phyloP scores from a whole-genome alignment of 306 rosid genomes.

The Rosa multiflora region DNA sequence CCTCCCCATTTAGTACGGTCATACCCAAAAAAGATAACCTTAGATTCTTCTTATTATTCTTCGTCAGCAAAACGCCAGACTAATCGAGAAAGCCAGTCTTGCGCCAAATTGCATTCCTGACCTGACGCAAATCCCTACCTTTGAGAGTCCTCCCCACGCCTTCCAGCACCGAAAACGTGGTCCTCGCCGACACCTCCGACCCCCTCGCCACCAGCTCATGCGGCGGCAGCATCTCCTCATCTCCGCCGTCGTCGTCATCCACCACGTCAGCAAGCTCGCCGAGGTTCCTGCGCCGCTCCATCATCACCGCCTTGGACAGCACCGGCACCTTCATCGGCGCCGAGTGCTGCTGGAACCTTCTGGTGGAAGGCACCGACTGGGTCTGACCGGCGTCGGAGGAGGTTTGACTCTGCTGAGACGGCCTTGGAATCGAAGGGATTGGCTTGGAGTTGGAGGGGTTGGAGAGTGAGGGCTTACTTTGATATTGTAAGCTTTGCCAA shows the following conservation, averaged over 20 bases:
- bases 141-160: slow-evolving; percentile 89
- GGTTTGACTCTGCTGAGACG: slow-evolving; percentile 21
- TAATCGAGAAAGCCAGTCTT: slow-evolving; percentile 82
- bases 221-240: slow-evolving; percentile 65
- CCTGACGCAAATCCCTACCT: slow-evolving; percentile 91
- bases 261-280: slow-evolving; percentile 21
- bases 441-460: slow-evolving; percentile 27
- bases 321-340: slow-evolving; percentile 78
- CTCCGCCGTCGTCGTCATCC: slow-evolving; percentile 39
- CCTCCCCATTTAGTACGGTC: not conserved
- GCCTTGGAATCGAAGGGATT: slow-evolving; percentile 63
- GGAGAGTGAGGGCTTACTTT: slow-evolving; percentile 36
- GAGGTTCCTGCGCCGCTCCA: slow-evolving; percentile 29
- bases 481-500: too few relatives aligned
- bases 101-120: slow-evolving; percentile 79
- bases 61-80: not conserved
- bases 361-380: slow-evolving; percentile 45
- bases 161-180: slow-evolving; percentile 80
- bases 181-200: slow-evolving; percentile 62
- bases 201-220: slow-evolving; percentile 75
- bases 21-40: not conserved
- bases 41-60: not conserved
- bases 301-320: slow-evolving; percentile 26
- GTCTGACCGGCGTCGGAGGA: slow-evolving; percentile 21
- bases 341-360: slow-evolving; percentile 57